phyloP scores from a whole-genome alignment of 495 filamentous ascomycete species.

The Ascobolus immersus region DNA sequence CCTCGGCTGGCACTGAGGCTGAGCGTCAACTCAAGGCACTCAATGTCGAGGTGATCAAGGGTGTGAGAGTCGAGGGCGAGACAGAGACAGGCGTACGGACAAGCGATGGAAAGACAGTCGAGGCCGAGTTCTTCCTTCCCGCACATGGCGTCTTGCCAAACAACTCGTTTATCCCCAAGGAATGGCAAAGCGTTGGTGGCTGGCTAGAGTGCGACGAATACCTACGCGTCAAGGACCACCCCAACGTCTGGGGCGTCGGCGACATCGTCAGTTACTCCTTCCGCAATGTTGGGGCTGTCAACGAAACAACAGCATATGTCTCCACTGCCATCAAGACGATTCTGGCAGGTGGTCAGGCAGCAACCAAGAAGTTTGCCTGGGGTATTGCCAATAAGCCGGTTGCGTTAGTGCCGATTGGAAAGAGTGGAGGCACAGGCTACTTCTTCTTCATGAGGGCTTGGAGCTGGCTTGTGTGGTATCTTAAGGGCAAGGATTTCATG shows the following conservation, averaged over 20 bases:
- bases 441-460: too few relatives aligned
- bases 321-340: constrained; percentile 13
- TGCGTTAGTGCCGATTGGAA: constrained; percentile 24
- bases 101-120: constrained; percentile 12
- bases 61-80: constrained; percentile 7
- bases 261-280: constrained; percentile 18
- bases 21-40: constrained; percentile 17
- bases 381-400: constrained; percentile 10
- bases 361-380: constrained; percentile 15
- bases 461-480: too few relatives aligned
- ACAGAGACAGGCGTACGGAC: constrained; percentile 10
- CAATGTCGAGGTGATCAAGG: constrained; percentile 16
- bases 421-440: constrained; percentile 25
- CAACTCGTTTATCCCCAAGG: constrained; percentile 18
- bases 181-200: constrained; percentile 16
- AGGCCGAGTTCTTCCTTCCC: constrained; percentile 22
- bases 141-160: constrained; percentile 21
- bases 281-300: constrained; percentile 9
- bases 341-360: constrained; percentile 11
- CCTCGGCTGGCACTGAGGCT: constrained; percentile 13
- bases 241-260: constrained; percentile 21
- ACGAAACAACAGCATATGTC: constrained; percentile 15
- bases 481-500: too few relatives aligned
- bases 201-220: constrained; percentile 17
- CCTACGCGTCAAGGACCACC: constrained; percentile 16